These are phyloP conservation scores for Diaporthe sp. DNA, from an alignment of 2,329 filamentous ascomycete genomes.

Conservation along the genomic window DNA sequence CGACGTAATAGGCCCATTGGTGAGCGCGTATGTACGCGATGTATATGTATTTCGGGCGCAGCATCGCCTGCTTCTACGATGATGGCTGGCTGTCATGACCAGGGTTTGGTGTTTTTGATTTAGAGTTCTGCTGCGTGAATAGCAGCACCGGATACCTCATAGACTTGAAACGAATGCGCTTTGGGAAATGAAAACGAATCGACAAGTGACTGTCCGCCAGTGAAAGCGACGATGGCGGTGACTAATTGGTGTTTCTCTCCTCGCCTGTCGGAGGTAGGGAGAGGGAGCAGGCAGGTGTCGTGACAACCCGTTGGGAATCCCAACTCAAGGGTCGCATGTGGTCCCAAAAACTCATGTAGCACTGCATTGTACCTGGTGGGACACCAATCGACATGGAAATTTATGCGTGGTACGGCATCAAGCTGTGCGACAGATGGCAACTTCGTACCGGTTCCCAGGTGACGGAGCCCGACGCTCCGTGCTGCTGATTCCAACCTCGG, in stretches of 20 bases:
- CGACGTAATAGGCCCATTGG: conserved; percentile 25
- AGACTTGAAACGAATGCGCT: conserved; percentile 24
- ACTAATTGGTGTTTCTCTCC: no score
- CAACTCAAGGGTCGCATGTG: background rate
- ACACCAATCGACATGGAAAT: background rate
- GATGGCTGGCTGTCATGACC: conserved; percentile 15
- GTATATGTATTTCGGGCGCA: no score
- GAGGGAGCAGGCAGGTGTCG: background rate
- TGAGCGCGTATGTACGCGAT: background rate
- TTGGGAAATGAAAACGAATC: conserved; percentile 15
- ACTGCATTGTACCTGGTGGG: background rate
- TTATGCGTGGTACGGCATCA: background rate
- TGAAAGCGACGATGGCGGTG: background rate
- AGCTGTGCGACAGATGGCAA: background rate
- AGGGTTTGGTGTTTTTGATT: conserved; percentile 1
- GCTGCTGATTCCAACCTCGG: background rate
- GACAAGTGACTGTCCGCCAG: background rate
- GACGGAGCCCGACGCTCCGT: conserved; percentile 26
- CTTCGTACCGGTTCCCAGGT: background rate
- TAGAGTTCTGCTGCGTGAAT: conserved; percentile 17
- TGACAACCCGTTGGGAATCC: background rate
- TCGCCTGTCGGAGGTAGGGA: background rate
- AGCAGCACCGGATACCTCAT: conserved; percentile 27
- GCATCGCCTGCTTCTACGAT: conserved; percentile 15
- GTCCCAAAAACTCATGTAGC: background rate